Conservation (phyloP, 2,329 filamentous ascomycete genomes). For the Dothideomycetes sp. region DNA sequence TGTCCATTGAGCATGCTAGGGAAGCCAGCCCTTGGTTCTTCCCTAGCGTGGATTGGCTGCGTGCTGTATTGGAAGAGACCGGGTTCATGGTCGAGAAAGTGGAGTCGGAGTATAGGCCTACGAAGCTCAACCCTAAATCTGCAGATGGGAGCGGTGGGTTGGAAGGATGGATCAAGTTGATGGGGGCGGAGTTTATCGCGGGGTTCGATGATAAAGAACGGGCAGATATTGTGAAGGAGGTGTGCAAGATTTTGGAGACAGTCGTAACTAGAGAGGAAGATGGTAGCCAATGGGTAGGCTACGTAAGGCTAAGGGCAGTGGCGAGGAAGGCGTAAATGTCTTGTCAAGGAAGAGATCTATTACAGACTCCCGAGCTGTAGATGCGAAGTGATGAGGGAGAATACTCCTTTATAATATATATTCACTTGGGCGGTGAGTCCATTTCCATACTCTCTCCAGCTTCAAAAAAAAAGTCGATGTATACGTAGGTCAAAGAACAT, state of each 20-base stretch:
- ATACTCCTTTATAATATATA: too few species aligned
- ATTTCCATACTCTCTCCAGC: too few species aligned
- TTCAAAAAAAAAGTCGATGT: too few species aligned
- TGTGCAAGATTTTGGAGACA: conserved; percentile 42
- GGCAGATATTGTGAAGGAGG: conserved; percentile 44
- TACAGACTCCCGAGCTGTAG: too few species aligned
- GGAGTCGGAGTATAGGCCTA: conserved; percentile 57
- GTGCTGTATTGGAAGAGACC: conserved; percentile 21
- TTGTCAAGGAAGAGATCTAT: not conserved
- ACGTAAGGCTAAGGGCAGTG: conserved; percentile 33
- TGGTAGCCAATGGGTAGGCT: conserved; percentile 40
- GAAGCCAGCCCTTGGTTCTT: conserved; percentile 60
- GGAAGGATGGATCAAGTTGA: conserved; percentile 54
- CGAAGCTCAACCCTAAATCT: conserved; percentile 30
- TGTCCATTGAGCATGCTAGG: conserved; percentile 38
- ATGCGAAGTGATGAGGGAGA: too few species aligned
- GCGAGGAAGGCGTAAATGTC: conserved; percentile 19
- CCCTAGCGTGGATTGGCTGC: conserved; percentile 51
- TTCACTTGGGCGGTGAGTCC: too few species aligned
- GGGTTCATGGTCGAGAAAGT: conserved; percentile 35
- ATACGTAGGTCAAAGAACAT: too few species aligned
- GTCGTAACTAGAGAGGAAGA: conserved; percentile 48
- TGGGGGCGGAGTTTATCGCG: conserved; percentile 50
- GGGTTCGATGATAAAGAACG: conserved; percentile 36
- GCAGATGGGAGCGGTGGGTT: conserved; percentile 38